Percentiles rank a stretch among this genome's conserved stretches.
phyloP scores from a whole-genome alignment of 768 basidiomycete genomes.

The Podaxis sp. region DNA sequence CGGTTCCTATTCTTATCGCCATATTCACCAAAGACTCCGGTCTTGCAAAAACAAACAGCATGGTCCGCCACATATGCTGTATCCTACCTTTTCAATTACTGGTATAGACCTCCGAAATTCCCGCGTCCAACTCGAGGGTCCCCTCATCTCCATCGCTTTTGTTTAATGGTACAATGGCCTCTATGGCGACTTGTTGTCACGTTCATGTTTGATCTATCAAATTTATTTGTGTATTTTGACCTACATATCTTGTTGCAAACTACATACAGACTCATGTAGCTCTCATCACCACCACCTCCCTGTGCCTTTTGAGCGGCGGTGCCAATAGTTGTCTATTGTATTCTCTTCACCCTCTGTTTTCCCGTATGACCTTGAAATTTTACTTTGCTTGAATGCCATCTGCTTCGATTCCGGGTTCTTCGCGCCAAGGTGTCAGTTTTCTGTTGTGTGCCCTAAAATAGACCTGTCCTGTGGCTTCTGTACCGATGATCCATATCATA shows the following conservation, averaged over 20 bases:
- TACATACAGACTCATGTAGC: neutral
- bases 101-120: conserved; percentile 4
- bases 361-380: neutral
- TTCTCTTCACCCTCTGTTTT: neutral
- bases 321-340: neutral
- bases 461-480: neutral
- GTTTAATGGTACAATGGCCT: conserved; percentile 4
- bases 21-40: neutral
- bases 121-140: neutral
- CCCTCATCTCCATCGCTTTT: neutral
- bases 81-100: neutral
- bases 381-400: neutral
- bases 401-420: neutral
- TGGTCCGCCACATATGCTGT: neutral
- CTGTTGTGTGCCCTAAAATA: neutral
- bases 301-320: neutral
- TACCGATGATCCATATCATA: neutral
- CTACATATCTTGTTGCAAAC: conserved; percentile 1
- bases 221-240: conserved; percentile 2
- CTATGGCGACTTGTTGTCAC: neutral
- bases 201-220: neutral
- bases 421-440: neutral
- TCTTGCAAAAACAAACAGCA: neutral
- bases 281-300: neutral
- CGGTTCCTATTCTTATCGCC: neutral